A percentile compares a stretch with the other conserved stretches of the same genome.
These are phyloP conservation scores for Cladosporium sp. DNA, from an alignment of 2,329 filamentous ascomycete genomes.

Conservation along the genomic window DNA sequence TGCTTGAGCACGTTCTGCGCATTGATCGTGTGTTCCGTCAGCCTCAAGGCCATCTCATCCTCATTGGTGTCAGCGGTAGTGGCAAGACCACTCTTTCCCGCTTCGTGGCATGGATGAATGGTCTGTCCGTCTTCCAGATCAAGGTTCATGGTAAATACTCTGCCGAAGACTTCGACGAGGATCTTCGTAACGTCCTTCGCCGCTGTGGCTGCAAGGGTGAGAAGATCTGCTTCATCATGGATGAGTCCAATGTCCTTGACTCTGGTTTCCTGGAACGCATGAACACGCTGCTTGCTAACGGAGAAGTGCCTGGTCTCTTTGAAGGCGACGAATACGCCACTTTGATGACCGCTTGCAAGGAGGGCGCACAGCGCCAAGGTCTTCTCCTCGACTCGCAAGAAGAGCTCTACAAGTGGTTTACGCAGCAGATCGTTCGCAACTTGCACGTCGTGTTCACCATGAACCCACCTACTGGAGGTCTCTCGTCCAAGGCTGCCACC, in stretches of 20 bases:
- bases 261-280: slow-evolving; percentile 98
- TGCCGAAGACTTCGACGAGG: slow-evolving; percentile 96
- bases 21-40: slow-evolving; percentile 99
- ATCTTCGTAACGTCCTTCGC: slow-evolving; percentile 87
- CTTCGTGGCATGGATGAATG: slow-evolving; percentile 99
- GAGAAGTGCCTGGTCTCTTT: slow-evolving; percentile 97
- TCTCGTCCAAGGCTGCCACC: slow-evolving; percentile 94
- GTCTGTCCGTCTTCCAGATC: slow-evolving; percentile 97
- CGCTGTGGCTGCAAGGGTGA: slow-evolving; percentile 96
- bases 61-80: slow-evolving; percentile 97
- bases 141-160: slow-evolving; percentile 99
- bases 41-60: slow-evolving; percentile 93
- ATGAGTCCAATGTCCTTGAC: slow-evolving; percentile 96
- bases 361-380: slow-evolving; percentile 93
- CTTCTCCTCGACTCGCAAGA: slow-evolving; percentile 94
- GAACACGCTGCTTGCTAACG: slow-evolving; percentile 97
- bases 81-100: slow-evolving; percentile 97
- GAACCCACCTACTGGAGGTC: slow-evolving; percentile 94
- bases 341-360: slow-evolving; percentile 99
- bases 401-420: slow-evolving; percentile 99
- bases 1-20: slow-evolving; percentile 93
- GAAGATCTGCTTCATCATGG: slow-evolving; percentile 99
- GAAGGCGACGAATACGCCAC: slow-evolving; percentile 98
- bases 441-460: slow-evolving; percentile 99
- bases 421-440: slow-evolving; percentile 98